Evolutionary conservation across 1,139 yeast species (phyloP), one percentile per base, ranked within the genome.

Genomic region (Suhomyces ambrosiae): DNA sequence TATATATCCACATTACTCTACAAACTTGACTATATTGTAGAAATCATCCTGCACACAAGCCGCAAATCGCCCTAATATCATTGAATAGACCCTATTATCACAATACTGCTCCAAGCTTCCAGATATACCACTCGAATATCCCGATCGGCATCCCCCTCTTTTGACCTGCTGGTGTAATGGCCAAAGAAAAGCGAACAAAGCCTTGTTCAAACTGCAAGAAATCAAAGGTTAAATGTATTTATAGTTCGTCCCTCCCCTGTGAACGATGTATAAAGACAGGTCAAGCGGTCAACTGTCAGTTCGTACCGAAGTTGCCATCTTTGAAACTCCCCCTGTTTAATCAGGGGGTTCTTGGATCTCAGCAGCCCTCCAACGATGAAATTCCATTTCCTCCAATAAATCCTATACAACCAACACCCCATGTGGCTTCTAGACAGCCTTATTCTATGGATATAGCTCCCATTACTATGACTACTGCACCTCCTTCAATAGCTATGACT

Each of bases 181-280:
- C 68, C 18, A 59, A 65, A 42, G 76, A 69, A 49, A 69, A 67
- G 43, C 48, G 78, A 37, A 72, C 78, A 9, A 80, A 77, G 51
- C 88, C 88, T 5, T 82, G 89, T 53, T 66, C 77, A 15, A 71
- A 71, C 51, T 82, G 89, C 54, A 75, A 84, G 42, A 68, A 71
- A 53, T 73, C 84, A 22, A 82, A 82, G 59, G 82, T 82, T 21
- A 80, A 74, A 57, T 82, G 89, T 50, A 70, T 71, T 21, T 75
- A 76, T 46, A 52, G 60, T 7, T 61, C 61, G 12, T 53, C 54
- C n/a, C 58, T 72, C 32, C 82, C 83, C 1, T 82, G 89, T 54
- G 76, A 74, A 45, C 55, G 86, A 41, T 82, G 89, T 52, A 48
- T 67, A 14, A 71, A 71, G 30, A 69, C 65, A 14, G 77, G 77